Evolutionary conservation across 768 basidiomycete genomes (phyloP).

Genomic region (Serpula lacrymans): DNA sequence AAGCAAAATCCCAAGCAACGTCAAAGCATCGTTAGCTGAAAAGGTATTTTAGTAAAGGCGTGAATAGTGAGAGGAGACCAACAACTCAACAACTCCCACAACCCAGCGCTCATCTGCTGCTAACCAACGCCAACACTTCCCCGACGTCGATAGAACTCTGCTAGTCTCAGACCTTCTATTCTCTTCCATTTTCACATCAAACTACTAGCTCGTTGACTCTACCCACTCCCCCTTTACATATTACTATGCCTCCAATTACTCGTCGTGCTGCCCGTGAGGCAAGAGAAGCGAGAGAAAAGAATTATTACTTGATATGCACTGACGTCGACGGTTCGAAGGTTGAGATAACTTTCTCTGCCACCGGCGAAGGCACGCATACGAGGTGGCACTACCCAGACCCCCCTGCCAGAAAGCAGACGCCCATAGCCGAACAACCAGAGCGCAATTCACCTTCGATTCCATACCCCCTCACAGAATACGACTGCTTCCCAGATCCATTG

Average conservation of each 20-base stretch:
- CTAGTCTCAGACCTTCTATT: background rate
- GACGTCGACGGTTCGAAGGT: constrained; percentile 10
- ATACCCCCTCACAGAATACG: too few relatives aligned
- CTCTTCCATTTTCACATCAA: background rate
- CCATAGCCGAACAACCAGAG: too few relatives aligned
- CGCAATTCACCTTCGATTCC: too few relatives aligned
- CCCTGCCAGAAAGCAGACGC: too few relatives aligned
- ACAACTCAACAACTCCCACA: background rate
- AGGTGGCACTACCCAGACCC: constrained; percentile 9
- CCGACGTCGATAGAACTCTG: too few relatives aligned
- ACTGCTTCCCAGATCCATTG: too few relatives aligned
- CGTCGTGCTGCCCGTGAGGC: constrained; percentile 5
- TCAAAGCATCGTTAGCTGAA: too few relatives aligned
- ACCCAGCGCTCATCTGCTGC: background rate
- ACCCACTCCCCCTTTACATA: constrained; percentile 21
- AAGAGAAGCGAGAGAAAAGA: constrained; percentile 7
- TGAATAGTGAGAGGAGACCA: background rate
- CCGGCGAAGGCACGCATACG: constrained; percentile 9
- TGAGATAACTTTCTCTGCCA: constrained; percentile 8
- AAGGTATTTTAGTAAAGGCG: constrained; percentile 21
- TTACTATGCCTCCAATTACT: constrained; percentile 9
- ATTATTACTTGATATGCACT: constrained; percentile 9
- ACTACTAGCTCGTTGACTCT: background rate
- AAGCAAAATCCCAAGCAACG: too few relatives aligned
- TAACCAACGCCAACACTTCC: background rate